Base-by-base conservation (phyloP, 1,284 basidiomycete species). In the Malassezia globosa region DNA sequence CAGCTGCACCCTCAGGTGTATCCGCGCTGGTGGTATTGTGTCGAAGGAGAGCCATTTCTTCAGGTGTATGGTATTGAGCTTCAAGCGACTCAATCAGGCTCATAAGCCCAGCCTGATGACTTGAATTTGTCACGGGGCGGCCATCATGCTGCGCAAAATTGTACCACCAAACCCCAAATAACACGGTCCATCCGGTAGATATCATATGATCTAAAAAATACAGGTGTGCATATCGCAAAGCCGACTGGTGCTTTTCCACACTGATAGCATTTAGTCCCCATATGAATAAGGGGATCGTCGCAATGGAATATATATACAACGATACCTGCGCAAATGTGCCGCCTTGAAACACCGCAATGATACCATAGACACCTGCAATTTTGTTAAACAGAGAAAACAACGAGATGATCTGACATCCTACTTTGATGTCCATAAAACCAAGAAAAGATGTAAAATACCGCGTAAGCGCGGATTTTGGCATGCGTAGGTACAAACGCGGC, bases 321-420 rank as follows among this genome's bases (percentile, higher is more conserved):
- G 59, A 61, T 51, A 95, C 77, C 74, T 99, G 92, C 0, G 85
- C 81, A 60, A 89, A 83, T 7, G 86, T 83, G 19, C 87, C 88
- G 31, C 86, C 87, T 2, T 82, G 84, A 59, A 92, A 76, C 56
- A 92, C 79, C 13, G 89, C 88, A 43, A 97, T 82, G 57, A 99
- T 80, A 45, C 92, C 92, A 72, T 95, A 99, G 14, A 96, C 80
- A 48, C 92, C 92, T 13, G 92, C 92, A 45, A 90, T 90, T 75
- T 99, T 99, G 79, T 99, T 96, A 61, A 99, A 79, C 44, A 94
- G 77, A 1, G 65, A 66, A 37, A 71, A 71, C 1, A 71, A 54
- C 1, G 66, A 66, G 23, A 71, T 42, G 38, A 71, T 64, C 40
- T 63, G 60, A n/a, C 56, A 55, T 16, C 68, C 68, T 25, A 66